Evolutionary conservation across 108 stramenopile genomes (phyloP).

Genomic region (Nannochloropsis oceanica): DNA sequence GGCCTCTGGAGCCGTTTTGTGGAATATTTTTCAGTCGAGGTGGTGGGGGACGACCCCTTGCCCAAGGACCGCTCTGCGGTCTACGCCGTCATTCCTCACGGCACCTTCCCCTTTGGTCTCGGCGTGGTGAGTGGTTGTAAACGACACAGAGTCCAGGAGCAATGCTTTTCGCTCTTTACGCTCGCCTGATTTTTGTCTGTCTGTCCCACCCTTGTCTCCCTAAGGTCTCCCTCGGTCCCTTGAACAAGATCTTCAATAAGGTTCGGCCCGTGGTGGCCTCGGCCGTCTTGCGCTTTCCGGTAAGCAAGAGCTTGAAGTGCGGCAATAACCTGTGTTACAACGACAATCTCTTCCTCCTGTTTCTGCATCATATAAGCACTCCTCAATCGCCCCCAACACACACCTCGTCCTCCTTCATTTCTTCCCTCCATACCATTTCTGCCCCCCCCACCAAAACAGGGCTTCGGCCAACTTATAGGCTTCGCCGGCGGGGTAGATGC

Average conservation of each 20-base stretch:
- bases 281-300: slow-evolving; percentile 12
- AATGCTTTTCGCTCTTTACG: not conserved
- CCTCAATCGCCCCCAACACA: no score
- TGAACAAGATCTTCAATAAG: slow-evolving; percentile 19
- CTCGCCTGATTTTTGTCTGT: not conserved
- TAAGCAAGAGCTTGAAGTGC: not conserved
- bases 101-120: slow-evolving; percentile 81
- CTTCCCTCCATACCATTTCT: not conserved
- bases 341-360: no score
- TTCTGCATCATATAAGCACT: no score
- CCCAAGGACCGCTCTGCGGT: slow-evolving; percentile 37
- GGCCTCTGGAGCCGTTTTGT: not conserved
- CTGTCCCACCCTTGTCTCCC: not conserved
- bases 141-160: slow-evolving; percentile 26
- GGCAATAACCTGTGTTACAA: no score
- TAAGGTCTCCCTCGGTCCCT: not conserved
- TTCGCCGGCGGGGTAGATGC: slow-evolving; percentile 26
- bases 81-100: slow-evolving; percentile 69
- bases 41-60: not conserved
- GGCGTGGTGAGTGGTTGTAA: slow-evolving; percentile 47
- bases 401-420: no score
- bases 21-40: not conserved
- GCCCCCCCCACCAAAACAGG: slow-evolving; percentile 44
- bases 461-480: slow-evolving; percentile 42
- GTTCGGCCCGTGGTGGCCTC: slow-evolving; percentile 14